Conservation (phyloP, 2,329 filamentous ascomycete genomes). For the Hawksworthiomyces lignivorus region DNA sequence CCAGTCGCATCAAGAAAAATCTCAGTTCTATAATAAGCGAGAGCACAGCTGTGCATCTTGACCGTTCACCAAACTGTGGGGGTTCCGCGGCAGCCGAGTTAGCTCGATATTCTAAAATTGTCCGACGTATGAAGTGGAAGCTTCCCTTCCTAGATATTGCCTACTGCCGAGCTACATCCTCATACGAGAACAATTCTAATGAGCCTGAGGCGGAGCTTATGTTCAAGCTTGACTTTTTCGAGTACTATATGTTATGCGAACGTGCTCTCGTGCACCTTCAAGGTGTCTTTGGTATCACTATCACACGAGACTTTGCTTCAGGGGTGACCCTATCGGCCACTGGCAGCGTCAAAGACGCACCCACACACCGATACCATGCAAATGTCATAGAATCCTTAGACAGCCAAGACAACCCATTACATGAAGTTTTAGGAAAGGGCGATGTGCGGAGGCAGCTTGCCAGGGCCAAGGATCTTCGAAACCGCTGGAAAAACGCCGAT, state of each 20-base stretch:
- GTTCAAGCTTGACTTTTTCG: slow-evolving; percentile 73
- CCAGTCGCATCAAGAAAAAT: neutral
- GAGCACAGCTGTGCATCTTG: neutral
- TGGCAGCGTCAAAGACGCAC: neutral
- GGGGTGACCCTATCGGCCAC: slow-evolving; percentile 9
- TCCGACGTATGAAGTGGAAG: slow-evolving; percentile 56
- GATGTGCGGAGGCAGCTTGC: slow-evolving; percentile 51
- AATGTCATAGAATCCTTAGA: slow-evolving; percentile 60
- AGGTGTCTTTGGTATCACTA: slow-evolving; percentile 51
- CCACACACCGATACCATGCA: slow-evolving; percentile 51
- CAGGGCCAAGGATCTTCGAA: slow-evolving; percentile 61
- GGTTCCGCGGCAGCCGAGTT: slow-evolving; percentile 31
- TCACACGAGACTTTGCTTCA: slow-evolving; percentile 28
- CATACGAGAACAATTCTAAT: neutral
- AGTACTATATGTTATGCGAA: slow-evolving; percentile 67
- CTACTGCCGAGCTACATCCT: slow-evolving; percentile 40
- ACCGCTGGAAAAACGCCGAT: slow-evolving; percentile 65
- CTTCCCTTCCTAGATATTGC: slow-evolving; percentile 50
- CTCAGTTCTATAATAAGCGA: too few relatives aligned
- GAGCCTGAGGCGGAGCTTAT: slow-evolving; percentile 50
- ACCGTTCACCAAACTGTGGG: neutral
- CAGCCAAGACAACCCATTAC: slow-evolving; percentile 47
- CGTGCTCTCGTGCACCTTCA: slow-evolving; percentile 61
- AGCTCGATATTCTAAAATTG: slow-evolving; percentile 51
- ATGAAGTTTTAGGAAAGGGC: slow-evolving; percentile 44